Base-by-base conservation (phyloP, 306 rosid genomes). In the Castanopsis chinensis region DNA sequence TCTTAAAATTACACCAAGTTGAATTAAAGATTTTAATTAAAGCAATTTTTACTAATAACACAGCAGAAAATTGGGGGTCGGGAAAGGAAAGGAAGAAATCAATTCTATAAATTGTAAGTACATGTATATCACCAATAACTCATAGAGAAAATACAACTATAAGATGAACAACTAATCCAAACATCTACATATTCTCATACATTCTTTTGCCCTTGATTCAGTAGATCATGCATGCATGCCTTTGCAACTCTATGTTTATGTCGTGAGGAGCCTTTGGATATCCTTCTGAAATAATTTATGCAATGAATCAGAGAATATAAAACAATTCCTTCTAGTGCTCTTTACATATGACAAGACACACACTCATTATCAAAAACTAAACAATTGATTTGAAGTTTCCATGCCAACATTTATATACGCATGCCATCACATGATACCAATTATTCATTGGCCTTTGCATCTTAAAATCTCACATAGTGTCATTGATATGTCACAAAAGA, bases 211-310 rank as follows among this genome's bases (percentile, higher is more conserved):
- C 78, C 53, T 19, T 27, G 4, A 49, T 69, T 69, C 71, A 15
- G 83, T 33, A 69, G 4, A 52, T 1, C n/a, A 23, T 27, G 54
- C 82, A 17, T 45, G 53, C 53, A 65, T 54, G 71, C 35, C 64
- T 75, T 72, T 75, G 15, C 52, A 12, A 18, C 69, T 70, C 81
- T 69, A 45, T 68, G 53, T 69, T 91, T 88, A 93, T 0, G 94
- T 96, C 18, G 96, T 94, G 35, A 93, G 86, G 72, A 96, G 90
- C 86, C 85, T 88, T 84, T 96, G 96, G 73, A 96, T 89, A 83
- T 93, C 99, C 91, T 88, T 96, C 98, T 93, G 93, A 72, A 85
- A 83, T 56, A 75, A 55, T 14, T 41, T 54, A 8, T 68, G 21
- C 28, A 83, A 75, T 25, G 76, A 49, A 11, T 69, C 45, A 71